phyloP scores from a whole-genome alignment of 768 basidiomycete genomes.

The Tricholomella constricta region DNA sequence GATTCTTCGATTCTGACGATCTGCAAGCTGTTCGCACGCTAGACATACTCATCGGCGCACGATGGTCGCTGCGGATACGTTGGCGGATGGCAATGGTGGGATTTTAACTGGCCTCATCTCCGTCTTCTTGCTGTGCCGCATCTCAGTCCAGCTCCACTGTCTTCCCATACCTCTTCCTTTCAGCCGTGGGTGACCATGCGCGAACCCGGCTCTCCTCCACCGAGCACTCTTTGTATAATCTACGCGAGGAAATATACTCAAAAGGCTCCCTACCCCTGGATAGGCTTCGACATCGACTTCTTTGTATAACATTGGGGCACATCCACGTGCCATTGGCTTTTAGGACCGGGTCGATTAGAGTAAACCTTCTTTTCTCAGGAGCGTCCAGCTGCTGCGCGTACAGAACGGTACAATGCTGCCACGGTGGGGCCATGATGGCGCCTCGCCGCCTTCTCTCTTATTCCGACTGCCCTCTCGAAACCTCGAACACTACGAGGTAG shows the following conservation, averaged over 20 bases:
- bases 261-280: not conserved
- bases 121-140: too few species aligned
- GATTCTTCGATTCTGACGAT: too few species aligned
- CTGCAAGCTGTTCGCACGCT: too few species aligned
- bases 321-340: not conserved
- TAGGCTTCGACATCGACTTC: not conserved
- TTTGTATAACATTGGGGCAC: not conserved
- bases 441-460: not conserved
- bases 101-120: too few species aligned
- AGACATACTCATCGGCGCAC: not conserved
- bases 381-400: not conserved
- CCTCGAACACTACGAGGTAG: not conserved
- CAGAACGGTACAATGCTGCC: conserved; percentile 1
- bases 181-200: not conserved
- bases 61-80: too few species aligned
- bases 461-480: not conserved
- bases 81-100: too few species aligned
- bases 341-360: not conserved
- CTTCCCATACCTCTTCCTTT: not conserved
- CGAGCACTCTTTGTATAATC: too few species aligned
- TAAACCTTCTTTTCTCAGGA: not conserved
- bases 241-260: not conserved
- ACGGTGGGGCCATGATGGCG: not conserved
- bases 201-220: not conserved
- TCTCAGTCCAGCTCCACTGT: not conserved